phyloP scores from a whole-genome alignment of 139 green algal genomes.

The Volvox reticuliferus region DNA sequence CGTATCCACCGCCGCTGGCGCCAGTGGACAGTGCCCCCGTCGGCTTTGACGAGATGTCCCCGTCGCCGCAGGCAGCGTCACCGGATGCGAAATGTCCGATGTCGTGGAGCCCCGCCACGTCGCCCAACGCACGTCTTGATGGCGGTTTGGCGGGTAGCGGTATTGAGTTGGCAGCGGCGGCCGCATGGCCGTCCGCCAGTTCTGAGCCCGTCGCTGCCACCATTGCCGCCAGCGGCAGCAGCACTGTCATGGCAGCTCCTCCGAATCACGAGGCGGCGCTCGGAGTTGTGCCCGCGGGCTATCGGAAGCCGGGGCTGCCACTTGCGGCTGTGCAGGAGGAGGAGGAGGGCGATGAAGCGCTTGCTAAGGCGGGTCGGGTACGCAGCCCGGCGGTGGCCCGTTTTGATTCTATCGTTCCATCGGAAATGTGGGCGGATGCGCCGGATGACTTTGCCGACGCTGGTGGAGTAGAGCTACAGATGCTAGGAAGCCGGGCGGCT shows the following conservation, averaged over 20 bases:
- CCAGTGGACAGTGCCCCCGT: conserved; percentile 8
- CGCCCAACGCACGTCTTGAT: not conserved
- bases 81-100: not conserved
- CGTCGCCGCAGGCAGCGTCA: not conserved
- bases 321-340: no score
- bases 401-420: not conserved
- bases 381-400: not conserved
- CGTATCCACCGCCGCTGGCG: conserved; percentile 7
- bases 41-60: not conserved
- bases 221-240: not conserved
- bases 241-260: no score
- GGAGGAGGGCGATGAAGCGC: no score
- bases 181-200: not conserved
- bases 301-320: no score
- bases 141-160: not conserved
- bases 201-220: not conserved
- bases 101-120: not conserved
- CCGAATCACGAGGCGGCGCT: no score
- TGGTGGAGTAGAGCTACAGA: not conserved
- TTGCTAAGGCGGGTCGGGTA: not conserved
- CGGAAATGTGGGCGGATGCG: not conserved
- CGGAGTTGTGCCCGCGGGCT: no score
- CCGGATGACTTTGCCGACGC: not conserved
- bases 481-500: not conserved
- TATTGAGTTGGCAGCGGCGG: not conserved